These are phyloP conservation scores for Colletotrichum brevisporum DNA, from an alignment of 2,329 filamentous ascomycete species.

Conservation along the genomic window DNA sequence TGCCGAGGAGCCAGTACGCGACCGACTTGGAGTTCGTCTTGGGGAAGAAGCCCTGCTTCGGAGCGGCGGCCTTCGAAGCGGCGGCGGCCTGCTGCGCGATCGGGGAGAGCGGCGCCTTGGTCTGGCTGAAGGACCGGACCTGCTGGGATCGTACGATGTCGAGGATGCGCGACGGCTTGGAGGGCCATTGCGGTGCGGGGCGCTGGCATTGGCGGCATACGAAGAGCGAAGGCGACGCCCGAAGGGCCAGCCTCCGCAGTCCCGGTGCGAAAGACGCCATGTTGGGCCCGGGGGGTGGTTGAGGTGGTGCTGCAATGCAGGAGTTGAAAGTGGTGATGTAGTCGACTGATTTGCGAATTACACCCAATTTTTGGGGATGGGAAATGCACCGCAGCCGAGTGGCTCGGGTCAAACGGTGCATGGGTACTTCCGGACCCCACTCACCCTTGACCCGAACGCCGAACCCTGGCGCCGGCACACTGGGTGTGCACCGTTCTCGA, in stretches of 20 bases:
- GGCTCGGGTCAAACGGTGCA: conserved; percentile 8
- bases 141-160: conserved; percentile 53
- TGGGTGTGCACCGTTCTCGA: not conserved
- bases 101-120: conserved; percentile 45
- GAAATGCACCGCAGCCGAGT: conserved; percentile 36
- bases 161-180: conserved; percentile 55
- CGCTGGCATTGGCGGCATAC: conserved; percentile 65
- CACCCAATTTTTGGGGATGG: conserved; percentile 11
- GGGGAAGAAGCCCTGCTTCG: conserved; percentile 61
- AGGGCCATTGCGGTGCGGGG: conserved; percentile 46
- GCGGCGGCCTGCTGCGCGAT: conserved; percentile 25
- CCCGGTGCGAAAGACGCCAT: conserved; percentile 61
- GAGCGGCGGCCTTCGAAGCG: conserved; percentile 17
- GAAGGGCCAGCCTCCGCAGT: conserved; percentile 57
- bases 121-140: conserved; percentile 52
- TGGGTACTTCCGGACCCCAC: conserved; percentile 28
- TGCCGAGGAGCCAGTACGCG: conserved; percentile 93
- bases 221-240: conserved; percentile 56
- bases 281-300: conserved; percentile 12
- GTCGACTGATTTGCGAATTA: conserved; percentile 1
- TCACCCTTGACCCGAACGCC: conserved; percentile 18
- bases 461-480: not conserved
- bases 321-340: not conserved
- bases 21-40: conserved; percentile 81
- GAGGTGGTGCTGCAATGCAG: conserved; percentile 11